Percentiles rank a stretch among this genome's conserved stretches.
Evolutionary conservation across 768 basidiomycete species (phyloP).

Genomic region (Podaxis carcinomalis): DNA sequence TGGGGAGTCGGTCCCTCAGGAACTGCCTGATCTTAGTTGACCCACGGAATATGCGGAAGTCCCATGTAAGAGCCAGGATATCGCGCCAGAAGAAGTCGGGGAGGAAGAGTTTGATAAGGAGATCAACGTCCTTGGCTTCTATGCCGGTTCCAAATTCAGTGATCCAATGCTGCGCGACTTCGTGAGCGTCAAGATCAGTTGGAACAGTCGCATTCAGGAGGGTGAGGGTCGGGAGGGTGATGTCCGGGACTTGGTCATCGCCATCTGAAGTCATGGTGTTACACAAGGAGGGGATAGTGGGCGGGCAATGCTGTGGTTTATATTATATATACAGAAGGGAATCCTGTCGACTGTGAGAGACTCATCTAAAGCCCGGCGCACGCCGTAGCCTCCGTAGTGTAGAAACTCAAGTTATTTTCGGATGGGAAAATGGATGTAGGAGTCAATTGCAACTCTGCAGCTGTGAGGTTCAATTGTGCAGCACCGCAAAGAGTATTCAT

Average conservation of each 20-base stretch:
- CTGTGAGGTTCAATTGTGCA: too few relatives aligned
- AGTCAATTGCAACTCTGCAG: too few relatives aligned
- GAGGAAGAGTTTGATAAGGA: conserved; percentile 17
- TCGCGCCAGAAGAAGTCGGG: conserved; percentile 42
- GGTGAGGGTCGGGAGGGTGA: conserved; percentile 24
- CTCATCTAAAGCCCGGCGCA: too few relatives aligned
- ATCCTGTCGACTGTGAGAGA: not conserved
- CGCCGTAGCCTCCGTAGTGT: too few relatives aligned
- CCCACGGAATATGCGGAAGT: conserved; percentile 44
- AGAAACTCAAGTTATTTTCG: too few relatives aligned
- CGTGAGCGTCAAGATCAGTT: conserved; percentile 16
- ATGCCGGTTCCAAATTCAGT: conserved; percentile 15
- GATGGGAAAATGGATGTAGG: too few relatives aligned
- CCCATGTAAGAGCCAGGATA: conserved; percentile 47
- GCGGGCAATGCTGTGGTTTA: not conserved
- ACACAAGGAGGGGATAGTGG: not conserved
- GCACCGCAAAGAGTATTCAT: too few relatives aligned
- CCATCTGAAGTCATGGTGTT: not conserved
- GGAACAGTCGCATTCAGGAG: conserved; percentile 19
- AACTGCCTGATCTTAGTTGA: conserved; percentile 31
- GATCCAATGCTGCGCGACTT: conserved; percentile 25
- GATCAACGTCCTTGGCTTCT: conserved; percentile 14
- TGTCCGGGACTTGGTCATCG: conserved; percentile 5
- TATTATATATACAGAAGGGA: not conserved
- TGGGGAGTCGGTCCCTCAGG: conserved; percentile 33